Evolutionary conservation across 2,329 filamentous ascomycete genomes (phyloP), one percentile per base, ranked within the genome.

Genomic region (Colletotrichum sp.): DNA sequence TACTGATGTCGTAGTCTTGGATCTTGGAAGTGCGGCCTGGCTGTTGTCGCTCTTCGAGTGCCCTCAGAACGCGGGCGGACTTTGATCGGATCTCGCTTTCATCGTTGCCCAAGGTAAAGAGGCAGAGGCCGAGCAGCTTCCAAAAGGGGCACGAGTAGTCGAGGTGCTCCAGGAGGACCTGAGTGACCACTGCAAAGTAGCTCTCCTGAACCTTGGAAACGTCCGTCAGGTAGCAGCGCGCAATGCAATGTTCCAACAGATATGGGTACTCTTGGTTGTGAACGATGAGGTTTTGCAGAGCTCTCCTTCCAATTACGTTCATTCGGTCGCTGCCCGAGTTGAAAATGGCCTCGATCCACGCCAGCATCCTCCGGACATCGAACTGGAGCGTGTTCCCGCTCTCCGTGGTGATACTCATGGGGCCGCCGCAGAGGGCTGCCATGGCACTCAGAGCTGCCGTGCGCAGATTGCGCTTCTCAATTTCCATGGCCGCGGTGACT

Each of bases 1-100:
- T 97, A 83, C 96, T 98, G 80, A 99, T 98, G 81, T 99, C 97
- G 75, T 98, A 97, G 83, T 99, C 97, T 82, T 98, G 95, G 8
- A 99, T 92, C 81, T 97, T 97, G 2, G 96, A 98, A 78, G 92
- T 97, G 78, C 94, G 88, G 4, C 86, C 85, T 71, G 83, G 94
- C 78, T 93, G 91, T 78, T 97, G 94, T 28, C 95, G 92, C 78
- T 96, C 93, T 84, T 98, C 97, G 2, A 98, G 87, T 0, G 92
- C 93, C 55, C 96, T 91, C 15, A 99, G 88, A 36, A 98, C 88
- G 65, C 93, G 92, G 1, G 94, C 94, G 2, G 97, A 97, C 83
- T 97, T 97, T 80, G 95, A 96, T 56, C 97, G 90, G 58, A 98
- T 95, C 75, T 96, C 93, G 78, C 94, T 96, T 81, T 96, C 94